These are phyloP conservation scores for Fraxinus velutina DNA, from an alignment of 305 asterid genomes.

Conservation along the genomic window DNA sequence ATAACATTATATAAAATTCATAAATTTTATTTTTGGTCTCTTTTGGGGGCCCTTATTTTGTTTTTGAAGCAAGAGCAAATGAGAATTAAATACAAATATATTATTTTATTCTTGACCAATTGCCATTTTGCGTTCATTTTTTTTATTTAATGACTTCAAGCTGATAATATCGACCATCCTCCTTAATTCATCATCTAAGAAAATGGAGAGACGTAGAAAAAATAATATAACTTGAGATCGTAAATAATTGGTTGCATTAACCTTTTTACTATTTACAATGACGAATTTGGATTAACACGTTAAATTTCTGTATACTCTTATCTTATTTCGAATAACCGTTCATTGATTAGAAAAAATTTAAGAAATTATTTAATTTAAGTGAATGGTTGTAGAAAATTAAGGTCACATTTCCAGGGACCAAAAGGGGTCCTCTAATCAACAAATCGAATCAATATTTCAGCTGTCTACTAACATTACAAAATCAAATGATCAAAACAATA, in stretches of 20 bases:
- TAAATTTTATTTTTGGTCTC: background rate
- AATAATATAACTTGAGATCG: background rate
- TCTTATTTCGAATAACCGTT: background rate
- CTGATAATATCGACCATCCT: too few species aligned
- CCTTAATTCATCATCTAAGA: background rate
- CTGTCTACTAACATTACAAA: conserved; percentile 24
- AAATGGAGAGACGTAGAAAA: background rate
- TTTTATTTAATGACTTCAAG: background rate
- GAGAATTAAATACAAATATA: background rate
- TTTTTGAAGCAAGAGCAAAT: background rate
- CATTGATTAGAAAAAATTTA: background rate
- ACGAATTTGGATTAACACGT: background rate
- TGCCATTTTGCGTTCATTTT: background rate
- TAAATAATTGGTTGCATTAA: background rate
- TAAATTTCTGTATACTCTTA: background rate
- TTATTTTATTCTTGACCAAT: background rate
- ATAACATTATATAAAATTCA: too few species aligned
- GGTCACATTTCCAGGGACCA: conserved; percentile 15
- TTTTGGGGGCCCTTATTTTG: background rate
- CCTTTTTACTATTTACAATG: background rate
- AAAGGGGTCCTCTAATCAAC: conserved; percentile 9
- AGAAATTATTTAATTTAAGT: background rate
- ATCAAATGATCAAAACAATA: conserved; percentile 20
- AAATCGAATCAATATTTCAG: conserved; percentile 12
- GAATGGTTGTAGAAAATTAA: background rate